These are phyloP conservation scores for Zasmidium angulare DNA, from an alignment of 2,329 filamentous ascomycete genomes.

Conservation along the genomic window DNA sequence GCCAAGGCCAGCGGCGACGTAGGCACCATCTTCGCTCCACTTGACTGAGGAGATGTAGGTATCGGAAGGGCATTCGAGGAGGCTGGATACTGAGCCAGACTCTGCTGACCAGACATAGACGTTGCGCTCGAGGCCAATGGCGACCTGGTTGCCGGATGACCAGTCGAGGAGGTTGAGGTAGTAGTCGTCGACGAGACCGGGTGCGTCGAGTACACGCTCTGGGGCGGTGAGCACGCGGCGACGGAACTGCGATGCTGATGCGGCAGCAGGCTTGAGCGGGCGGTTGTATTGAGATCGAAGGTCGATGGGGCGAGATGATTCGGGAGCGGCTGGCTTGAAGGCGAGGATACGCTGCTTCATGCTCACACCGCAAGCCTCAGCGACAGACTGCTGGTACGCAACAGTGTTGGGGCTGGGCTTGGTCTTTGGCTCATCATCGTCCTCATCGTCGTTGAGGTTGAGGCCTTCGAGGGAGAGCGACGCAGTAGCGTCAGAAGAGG, in stretches of 20 bases:
- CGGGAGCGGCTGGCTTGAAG: conserved; percentile 97
- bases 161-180: conserved; percentile 98
- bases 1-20: conserved; percentile 91
- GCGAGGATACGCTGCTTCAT: conserved; percentile 93
- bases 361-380: conserved; percentile 86
- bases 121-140: conserved; percentile 92
- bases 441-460: conserved; percentile 71
- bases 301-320: conserved; percentile 97
- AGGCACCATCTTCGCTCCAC: conserved; percentile 96
- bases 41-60: conserved; percentile 98
- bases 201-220: conserved; percentile 93
- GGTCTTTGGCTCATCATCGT: conserved; percentile 58
- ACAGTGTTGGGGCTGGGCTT: conserved; percentile 83
- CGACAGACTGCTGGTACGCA: conserved; percentile 89
- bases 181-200: conserved; percentile 95
- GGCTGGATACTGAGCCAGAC: conserved; percentile 80
- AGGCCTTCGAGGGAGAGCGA: conserved; percentile 74
- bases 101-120: conserved; percentile 99
- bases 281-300: conserved; percentile 97
- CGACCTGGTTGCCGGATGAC: conserved; percentile 97
- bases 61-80: conserved; percentile 83
- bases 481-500: conserved; percentile 59
- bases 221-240: conserved; percentile 91
- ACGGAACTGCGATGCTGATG: conserved; percentile 79
- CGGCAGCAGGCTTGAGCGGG: conserved; percentile 75